phyloP scores from a whole-genome alignment of 2,329 filamentous ascomycete genomes.

The Colletotrichum eleusines region DNA sequence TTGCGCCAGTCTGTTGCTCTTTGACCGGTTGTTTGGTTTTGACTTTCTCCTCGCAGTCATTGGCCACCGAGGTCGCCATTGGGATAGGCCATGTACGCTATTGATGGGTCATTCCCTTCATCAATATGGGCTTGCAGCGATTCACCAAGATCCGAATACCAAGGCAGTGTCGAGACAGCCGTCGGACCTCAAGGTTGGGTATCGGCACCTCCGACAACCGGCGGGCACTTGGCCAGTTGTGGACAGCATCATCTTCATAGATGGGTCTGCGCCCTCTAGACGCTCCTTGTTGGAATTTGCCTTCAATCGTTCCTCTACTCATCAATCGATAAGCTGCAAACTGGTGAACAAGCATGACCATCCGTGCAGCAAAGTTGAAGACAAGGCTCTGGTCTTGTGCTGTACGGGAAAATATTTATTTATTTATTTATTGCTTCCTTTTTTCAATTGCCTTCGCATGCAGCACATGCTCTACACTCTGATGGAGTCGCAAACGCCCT shows the following conservation, averaged over 20 bases:
- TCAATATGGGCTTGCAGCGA: constrained; percentile 1
- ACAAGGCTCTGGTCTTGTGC: constrained; percentile 1
- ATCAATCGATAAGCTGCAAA: neutral
- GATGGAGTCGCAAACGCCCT: constrained; percentile 17
- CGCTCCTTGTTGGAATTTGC: neutral
- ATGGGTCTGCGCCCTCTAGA: neutral
- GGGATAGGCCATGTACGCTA: constrained; percentile 12
- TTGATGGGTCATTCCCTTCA: constrained; percentile 9
- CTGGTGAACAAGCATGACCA: neutral
- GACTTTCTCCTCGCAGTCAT: constrained; percentile 6
- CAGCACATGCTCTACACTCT: constrained; percentile 19
- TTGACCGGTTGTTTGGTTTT: constrained; percentile 8
- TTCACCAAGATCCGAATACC: constrained; percentile 13
- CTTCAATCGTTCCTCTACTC: neutral
- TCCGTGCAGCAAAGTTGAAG: constrained; percentile 7
- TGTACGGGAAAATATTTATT: neutral
- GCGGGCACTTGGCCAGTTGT: neutral
- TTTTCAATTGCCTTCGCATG: constrained; percentile 17
- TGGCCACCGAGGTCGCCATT: neutral
- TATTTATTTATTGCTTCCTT: constrained; percentile 7
- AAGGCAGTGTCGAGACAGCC: constrained; percentile 27
- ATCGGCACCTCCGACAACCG: constrained; percentile 28
- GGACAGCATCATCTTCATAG: neutral
- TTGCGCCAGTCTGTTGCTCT: neutral
- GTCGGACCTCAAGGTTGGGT: constrained; percentile 27